phyloP scores from a whole-genome alignment of 306 rosid species.

The Gleditsia sinensis region DNA sequence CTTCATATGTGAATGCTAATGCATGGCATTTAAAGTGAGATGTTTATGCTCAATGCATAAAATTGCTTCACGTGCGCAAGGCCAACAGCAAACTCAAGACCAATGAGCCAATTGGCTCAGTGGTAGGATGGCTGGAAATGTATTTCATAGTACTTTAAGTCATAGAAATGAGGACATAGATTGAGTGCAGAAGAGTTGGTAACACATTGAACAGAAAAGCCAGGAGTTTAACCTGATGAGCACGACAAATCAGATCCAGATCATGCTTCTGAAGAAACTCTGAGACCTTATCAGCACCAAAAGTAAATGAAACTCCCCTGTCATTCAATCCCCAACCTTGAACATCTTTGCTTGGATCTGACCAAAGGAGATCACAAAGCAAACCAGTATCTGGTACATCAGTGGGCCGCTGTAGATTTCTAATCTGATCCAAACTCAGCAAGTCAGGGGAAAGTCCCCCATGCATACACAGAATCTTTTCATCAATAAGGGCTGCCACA shows the following conservation, averaged over 20 bases:
- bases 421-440: conserved; percentile 73
- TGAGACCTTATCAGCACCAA: conserved; percentile 81
- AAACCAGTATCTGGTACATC: conserved; percentile 95
- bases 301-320: conserved; percentile 93
- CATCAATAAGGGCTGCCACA: conserved; percentile 94
- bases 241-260: conserved; percentile 96
- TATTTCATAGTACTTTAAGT: conserved; percentile 26
- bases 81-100: conserved; percentile 12
- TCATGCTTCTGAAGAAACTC: conserved; percentile 90
- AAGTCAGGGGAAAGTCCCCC: conserved; percentile 97
- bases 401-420: conserved; percentile 74
- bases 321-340: conserved; percentile 94
- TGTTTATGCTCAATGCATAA: conserved; percentile 4
- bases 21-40: conserved; percentile 4
- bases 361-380: conserved; percentile 98
- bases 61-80: background rate
- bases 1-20: conserved; percentile 22
- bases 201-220: conserved; percentile 24
- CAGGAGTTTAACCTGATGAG: conserved; percentile 79
- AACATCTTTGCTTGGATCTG: conserved; percentile 88
- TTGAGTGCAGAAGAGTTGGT: conserved; percentile 25
- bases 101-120: no score
- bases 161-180: conserved; percentile 28
- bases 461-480: conserved; percentile 94
- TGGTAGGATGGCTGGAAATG: conserved; percentile 25